phyloP scores from a whole-genome alignment of 768 basidiomycete species.

The Arthromyces matolae region DNA sequence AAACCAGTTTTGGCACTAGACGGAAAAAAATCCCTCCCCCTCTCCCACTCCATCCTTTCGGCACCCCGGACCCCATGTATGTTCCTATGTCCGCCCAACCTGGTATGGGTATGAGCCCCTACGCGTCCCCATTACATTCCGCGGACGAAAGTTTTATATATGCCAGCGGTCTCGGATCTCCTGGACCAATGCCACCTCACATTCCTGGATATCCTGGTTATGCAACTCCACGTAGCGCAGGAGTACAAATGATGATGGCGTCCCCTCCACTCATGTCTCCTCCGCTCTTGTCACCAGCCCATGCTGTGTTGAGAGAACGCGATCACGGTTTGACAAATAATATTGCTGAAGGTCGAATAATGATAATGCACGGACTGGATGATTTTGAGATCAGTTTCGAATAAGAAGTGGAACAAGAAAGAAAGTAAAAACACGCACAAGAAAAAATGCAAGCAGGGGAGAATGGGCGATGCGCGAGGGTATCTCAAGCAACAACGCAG shows the following conservation, averaged over 20 bases:
- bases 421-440: too few relatives aligned
- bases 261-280: slow-evolving; percentile 3
- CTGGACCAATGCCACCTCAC: slow-evolving; percentile 15
- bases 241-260: slow-evolving; percentile 7
- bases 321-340: too few relatives aligned
- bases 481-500: too few relatives aligned
- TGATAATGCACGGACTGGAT: too few relatives aligned
- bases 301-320: too few relatives aligned
- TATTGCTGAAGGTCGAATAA: too few relatives aligned
- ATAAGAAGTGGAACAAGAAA: too few relatives aligned
- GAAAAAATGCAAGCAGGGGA: too few relatives aligned
- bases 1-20: slow-evolving; percentile 3
- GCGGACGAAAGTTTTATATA: slow-evolving; percentile 11
- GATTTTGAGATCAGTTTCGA: too few relatives aligned
- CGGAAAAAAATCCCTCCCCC: slow-evolving; percentile 12
- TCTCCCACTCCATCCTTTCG: slow-evolving; percentile 11
- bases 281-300: slow-evolving; percentile 5
- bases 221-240: slow-evolving; percentile 4
- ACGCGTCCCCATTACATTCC: slow-evolving; percentile 10
- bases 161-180: slow-evolving; percentile 11
- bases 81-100: background rate
- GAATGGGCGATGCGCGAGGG: too few relatives aligned
- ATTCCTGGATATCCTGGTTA: slow-evolving; percentile 3
- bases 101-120: slow-evolving; percentile 4
- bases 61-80: slow-evolving; percentile 9